Evolutionary conservation across 257 asterid genomes (phyloP).

Genomic region (Solanum lycopersicoides): DNA sequence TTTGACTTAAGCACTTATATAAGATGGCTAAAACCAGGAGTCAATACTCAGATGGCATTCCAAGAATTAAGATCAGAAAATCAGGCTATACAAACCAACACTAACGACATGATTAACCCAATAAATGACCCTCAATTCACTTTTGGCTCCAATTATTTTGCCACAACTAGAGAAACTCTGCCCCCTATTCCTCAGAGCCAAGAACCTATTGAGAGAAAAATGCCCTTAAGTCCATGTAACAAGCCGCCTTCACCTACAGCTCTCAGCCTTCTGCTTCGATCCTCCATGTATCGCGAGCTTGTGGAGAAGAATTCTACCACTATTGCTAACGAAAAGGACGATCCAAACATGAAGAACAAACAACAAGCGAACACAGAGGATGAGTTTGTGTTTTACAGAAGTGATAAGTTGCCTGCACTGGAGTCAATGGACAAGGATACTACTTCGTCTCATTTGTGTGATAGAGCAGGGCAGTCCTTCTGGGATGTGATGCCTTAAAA

Average conservation of each 20-base stretch:
- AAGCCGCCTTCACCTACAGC: conserved; percentile 53
- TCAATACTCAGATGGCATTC: conserved; percentile 11
- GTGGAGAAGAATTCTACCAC: conserved; percentile 36
- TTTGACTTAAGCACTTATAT: conserved; percentile 55
- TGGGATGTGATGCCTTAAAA: conserved; percentile 12
- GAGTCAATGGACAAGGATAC: conserved; percentile 6
- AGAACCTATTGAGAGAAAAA: conserved; percentile 50
- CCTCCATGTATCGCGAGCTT: conserved; percentile 61
- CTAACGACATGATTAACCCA: conserved; percentile 6
- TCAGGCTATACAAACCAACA: not conserved
- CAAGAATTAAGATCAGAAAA: conserved; percentile 9
- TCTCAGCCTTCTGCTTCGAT: conserved; percentile 50
- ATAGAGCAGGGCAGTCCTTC: conserved; percentile 5
- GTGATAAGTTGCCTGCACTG: conserved; percentile 6
- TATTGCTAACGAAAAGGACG: not conserved
- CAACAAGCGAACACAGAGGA: not conserved
- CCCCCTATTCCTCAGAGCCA: conserved; percentile 29
- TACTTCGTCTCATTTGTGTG: not conserved
- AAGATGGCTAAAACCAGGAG: conserved; percentile 37
- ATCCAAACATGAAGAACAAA: not conserved
- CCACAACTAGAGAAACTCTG: conserved; percentile 12
- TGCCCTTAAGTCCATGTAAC: conserved; percentile 40
- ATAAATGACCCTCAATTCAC: conserved; percentile 15
- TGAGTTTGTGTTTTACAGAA: conserved; percentile 12
- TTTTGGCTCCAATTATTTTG: conserved; percentile 11